phyloP scores from a whole-genome alignment of 1,284 basidiomycete genomes.

The Cryptococcus sp. region DNA sequence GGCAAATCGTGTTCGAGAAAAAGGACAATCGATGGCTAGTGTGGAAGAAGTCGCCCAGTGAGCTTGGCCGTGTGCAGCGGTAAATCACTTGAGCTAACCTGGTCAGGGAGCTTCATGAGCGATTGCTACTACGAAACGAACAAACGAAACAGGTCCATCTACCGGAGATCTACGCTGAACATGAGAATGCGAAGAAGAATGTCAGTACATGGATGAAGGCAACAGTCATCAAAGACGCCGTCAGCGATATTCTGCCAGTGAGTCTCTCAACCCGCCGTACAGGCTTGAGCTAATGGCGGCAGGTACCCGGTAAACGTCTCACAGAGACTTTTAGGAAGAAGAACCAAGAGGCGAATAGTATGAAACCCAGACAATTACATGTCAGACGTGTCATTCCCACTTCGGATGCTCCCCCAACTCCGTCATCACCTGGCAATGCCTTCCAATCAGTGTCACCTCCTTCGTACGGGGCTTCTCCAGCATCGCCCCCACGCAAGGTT shows the following conservation, averaged over 20 bases:
- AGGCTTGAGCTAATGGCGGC: background rate
- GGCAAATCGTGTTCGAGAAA: conserved; percentile 79
- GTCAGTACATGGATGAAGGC: conserved; percentile 80
- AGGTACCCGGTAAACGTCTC: conserved; percentile 88
- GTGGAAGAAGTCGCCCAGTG: conserved; percentile 87
- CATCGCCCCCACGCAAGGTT: conserved; percentile 68
- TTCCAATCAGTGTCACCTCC: conserved; percentile 42
- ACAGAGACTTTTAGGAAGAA: conserved; percentile 75
- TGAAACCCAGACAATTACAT: conserved; percentile 54
- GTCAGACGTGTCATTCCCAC: conserved; percentile 47
- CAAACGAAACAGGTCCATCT: conserved; percentile 94
- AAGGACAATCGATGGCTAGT: conserved; percentile 63
- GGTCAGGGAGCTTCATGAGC: conserved; percentile 67
- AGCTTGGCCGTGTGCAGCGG: conserved; percentile 6
- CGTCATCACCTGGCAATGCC: conserved; percentile 35
- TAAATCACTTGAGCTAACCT: no score
- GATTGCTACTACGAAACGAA: conserved; percentile 84
- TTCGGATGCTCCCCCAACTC: conserved; percentile 30
- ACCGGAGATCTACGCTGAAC: conserved; percentile 92
- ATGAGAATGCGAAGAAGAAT: conserved; percentile 82
- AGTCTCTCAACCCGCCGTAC: conserved; percentile 21
- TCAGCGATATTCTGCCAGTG: conserved; percentile 74
- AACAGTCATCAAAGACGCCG: conserved; percentile 66
- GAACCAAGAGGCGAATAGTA: conserved; percentile 50
- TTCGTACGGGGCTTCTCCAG: background rate